Evolutionary conservation across 495 filamentous ascomycete genomes (phyloP), one percentile per base, ranked within the genome.

Genomic region (Penicillium roqueforti): DNA sequence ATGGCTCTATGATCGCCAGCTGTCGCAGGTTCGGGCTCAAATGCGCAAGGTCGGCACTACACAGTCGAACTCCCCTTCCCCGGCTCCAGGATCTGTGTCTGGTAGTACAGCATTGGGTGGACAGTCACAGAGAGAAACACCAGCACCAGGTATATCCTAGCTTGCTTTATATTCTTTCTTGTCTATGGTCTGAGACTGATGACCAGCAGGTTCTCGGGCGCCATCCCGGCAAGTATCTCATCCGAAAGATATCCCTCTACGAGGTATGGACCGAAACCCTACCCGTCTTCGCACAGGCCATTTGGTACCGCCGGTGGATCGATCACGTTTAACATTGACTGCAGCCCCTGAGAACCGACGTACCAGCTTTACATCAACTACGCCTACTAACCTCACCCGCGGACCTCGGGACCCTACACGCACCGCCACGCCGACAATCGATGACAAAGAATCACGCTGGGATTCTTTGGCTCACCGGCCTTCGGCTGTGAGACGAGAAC

Each of bases 1-100:
- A 72, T 97, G 91, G 86, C 84, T 97, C 2, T 95, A 95, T 61
- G 91, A 98, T 71, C 83, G 87, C 39, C 90, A 97, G 69, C 77
- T 95, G 6, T 86, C 87, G 0, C 87, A 96, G 66, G 87, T 96
- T 32, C 83, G 88, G 58, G 90, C 89, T 6, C 92, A 97, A 72
- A 91, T 98, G 81, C 81, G 86, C 45, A 92, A 85, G 70, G 85
- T 87, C 26, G 78, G 80, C 23, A 75, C 70, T 28, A 69, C 78
- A 13, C 68, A 74, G 22, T 76, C 75, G 29, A 72, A 67, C 28
- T 66, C 76, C 3, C 62, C 76, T 1, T 75, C 75, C 11, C 75
- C 78, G 18, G 69, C 68, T 16, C 79, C 76, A 26, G 79, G 80
- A 13, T 79, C 75, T 43, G 66, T 71, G 14, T 76, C 76, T 19